These are phyloP conservation scores for Blastomyces percursus DNA, from an alignment of 2,329 filamentous ascomycete genomes.

Conservation along the genomic window DNA sequence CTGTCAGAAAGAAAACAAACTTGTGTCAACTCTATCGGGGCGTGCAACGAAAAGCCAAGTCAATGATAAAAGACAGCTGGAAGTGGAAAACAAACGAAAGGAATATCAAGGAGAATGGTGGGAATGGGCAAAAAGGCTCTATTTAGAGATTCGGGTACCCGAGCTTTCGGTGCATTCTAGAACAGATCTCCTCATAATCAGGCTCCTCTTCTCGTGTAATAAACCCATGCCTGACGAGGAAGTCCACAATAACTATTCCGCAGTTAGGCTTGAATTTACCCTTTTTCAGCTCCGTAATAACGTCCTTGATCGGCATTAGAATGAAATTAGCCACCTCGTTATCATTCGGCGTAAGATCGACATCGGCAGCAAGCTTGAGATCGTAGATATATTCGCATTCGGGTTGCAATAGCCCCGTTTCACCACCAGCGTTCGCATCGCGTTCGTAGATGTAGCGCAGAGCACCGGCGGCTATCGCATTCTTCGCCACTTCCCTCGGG, in stretches of 20 bases:
- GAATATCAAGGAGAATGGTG: neutral
- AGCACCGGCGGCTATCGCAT: slow-evolving; percentile 51
- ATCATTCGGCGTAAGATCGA: slow-evolving; percentile 67
- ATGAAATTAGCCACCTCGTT: slow-evolving; percentile 80
- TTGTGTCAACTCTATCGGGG: neutral
- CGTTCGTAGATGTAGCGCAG: slow-evolving; percentile 80
- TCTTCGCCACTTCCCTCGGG: slow-evolving; percentile 53
- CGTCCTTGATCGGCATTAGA: slow-evolving; percentile 65
- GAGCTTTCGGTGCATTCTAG: slow-evolving; percentile 63
- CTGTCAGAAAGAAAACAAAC: neutral
- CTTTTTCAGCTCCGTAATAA: slow-evolving; percentile 55
- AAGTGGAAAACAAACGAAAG: neutral
- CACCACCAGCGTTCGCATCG: slow-evolving; percentile 63
- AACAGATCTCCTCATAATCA: slow-evolving; percentile 63
- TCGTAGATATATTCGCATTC: slow-evolving; percentile 91
- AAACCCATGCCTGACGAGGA: slow-evolving; percentile 76
- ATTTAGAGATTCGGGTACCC: slow-evolving; percentile 56
- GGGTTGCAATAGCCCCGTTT: slow-evolving; percentile 72
- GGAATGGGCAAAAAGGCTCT: neutral
- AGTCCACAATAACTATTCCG: slow-evolving; percentile 71
- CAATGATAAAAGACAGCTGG: neutral
- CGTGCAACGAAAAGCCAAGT: neutral
- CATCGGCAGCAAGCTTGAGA: slow-evolving; percentile 58
- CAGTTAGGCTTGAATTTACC: slow-evolving; percentile 93
- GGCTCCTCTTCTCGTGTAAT: slow-evolving; percentile 68